Evolutionary conservation across 305 asterid species (phyloP).

Genomic region (Fraxinus sp.): DNA sequence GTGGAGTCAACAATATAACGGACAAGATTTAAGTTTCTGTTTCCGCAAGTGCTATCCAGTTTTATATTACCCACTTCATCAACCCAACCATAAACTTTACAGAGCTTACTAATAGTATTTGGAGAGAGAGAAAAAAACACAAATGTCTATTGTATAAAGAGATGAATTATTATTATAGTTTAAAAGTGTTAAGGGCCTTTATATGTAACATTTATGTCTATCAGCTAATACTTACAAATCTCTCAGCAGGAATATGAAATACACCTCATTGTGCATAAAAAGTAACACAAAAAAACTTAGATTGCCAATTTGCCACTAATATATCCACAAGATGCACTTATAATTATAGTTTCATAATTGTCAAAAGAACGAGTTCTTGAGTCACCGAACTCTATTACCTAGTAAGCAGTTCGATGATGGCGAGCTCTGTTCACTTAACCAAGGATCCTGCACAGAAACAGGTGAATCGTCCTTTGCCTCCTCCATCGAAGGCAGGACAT

Average conservation of each 20-base stretch:
- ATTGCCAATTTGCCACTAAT: not conserved
- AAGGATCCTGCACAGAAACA: slow-evolving; percentile 73
- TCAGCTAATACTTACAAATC: not conserved
- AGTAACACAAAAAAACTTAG: not conserved
- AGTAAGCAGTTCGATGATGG: slow-evolving; percentile 81
- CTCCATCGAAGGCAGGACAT: slow-evolving; percentile 32
- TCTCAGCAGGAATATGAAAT: not conserved
- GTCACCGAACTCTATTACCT: slow-evolving; percentile 40
- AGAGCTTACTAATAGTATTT: not conserved
- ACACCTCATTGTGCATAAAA: slow-evolving; percentile 13
- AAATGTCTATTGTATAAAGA: not conserved
- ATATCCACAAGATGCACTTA: not conserved
- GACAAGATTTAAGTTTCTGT: not conserved
- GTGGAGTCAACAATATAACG: not conserved
- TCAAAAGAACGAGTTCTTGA: not conserved
- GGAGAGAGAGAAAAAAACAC: not conserved
- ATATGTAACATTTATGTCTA: not conserved
- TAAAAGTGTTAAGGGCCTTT: not conserved
- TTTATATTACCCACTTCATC: not conserved
- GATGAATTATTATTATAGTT: not conserved
- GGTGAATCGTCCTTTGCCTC: slow-evolving; percentile 61
- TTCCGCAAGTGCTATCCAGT: not conserved
- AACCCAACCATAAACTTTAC: not conserved
- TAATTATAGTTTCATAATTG: not conserved
- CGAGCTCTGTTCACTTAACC: slow-evolving; percentile 79